Percentiles rank a stretch among this genome's conserved stretches.
Evolutionary conservation across 2,329 filamentous ascomycete species (phyloP).

Genomic region (Escovopsis weberi): DNA sequence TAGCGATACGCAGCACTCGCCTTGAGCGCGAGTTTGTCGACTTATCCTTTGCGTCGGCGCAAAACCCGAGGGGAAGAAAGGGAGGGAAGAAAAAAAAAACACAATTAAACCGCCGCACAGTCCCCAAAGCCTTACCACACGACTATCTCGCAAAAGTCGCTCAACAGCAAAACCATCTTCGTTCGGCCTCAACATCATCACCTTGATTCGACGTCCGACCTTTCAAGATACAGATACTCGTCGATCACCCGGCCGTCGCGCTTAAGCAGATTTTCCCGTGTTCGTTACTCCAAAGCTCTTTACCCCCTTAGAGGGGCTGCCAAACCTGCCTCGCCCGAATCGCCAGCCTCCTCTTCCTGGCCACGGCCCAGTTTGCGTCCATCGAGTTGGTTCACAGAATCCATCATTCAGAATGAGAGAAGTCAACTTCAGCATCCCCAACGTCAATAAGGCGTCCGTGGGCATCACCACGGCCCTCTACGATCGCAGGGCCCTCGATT

Average conservation of each 20-base stretch:
- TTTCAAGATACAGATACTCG: too few relatives aligned
- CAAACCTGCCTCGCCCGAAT: too few relatives aligned
- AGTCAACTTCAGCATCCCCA: slow-evolving; percentile 98
- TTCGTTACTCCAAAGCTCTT: too few relatives aligned
- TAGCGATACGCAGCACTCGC: too few relatives aligned
- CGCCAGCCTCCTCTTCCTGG: background rate
- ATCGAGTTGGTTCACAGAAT: background rate
- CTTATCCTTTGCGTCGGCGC: too few relatives aligned
- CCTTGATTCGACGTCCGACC: too few relatives aligned
- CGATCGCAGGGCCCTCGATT: slow-evolving; percentile 92
- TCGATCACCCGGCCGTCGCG: too few relatives aligned
- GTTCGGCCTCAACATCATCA: too few relatives aligned
- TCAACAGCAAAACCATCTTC: background rate
- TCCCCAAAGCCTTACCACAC: slow-evolving; percentile 1
- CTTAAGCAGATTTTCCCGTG: too few relatives aligned
- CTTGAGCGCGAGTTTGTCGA: too few relatives aligned
- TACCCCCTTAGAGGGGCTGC: too few relatives aligned
- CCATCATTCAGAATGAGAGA: slow-evolving; percentile 67
- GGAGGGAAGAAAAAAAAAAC: background rate
- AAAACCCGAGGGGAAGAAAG: background rate
- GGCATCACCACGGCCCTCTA: slow-evolving; percentile 98
- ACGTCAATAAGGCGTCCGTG: slow-evolving; percentile 98
- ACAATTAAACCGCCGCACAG: background rate
- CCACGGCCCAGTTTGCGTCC: background rate
- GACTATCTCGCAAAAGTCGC: background rate